These are phyloP conservation scores for Scheffersomyces illinoinensis DNA, from an alignment of 1,139 yeast species.

Conservation along the genomic window DNA sequence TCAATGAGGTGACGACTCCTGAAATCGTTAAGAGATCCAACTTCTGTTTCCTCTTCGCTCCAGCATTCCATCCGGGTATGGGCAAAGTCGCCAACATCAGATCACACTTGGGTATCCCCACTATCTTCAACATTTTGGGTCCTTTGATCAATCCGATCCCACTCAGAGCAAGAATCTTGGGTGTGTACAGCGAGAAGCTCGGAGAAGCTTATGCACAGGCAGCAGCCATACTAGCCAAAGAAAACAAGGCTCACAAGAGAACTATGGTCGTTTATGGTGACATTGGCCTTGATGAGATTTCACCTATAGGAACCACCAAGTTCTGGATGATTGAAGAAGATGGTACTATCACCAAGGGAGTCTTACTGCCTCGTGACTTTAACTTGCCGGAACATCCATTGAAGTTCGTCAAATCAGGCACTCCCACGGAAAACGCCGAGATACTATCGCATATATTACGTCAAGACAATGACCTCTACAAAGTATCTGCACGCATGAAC, in stretches of 20 bases:
- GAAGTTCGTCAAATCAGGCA: slow-evolving; percentile 71
- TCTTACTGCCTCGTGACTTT: slow-evolving; percentile 67
- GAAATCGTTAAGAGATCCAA: slow-evolving; percentile 53
- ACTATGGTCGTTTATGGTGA: slow-evolving; percentile 93
- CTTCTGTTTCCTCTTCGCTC: slow-evolving; percentile 86
- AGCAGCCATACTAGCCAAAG: slow-evolving; percentile 52
- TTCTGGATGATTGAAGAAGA: slow-evolving; percentile 70
- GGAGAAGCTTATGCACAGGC: slow-evolving; percentile 88
- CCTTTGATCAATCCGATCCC: slow-evolving; percentile 93
- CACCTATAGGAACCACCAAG: slow-evolving; percentile 80
- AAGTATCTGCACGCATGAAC: slow-evolving; percentile 26
- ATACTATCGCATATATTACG: slow-evolving; percentile 57
- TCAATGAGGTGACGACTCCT: slow-evolving; percentile 67
- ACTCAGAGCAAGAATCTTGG: slow-evolving; percentile 76
- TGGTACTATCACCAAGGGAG: slow-evolving; percentile 33
- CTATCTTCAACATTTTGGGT: slow-evolving; percentile 90
- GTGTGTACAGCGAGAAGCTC: slow-evolving; percentile 77
- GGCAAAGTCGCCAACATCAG: slow-evolving; percentile 78
- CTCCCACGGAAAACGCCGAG: slow-evolving; percentile 82
- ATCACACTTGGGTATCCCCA: slow-evolving; percentile 78
- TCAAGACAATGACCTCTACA: slow-evolving; percentile 49
- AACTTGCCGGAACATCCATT: slow-evolving; percentile 77
- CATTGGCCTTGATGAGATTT: slow-evolving; percentile 87
- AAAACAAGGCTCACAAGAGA: slow-evolving; percentile 47
- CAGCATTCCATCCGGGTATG: slow-evolving; percentile 95